A percentile compares a stretch with the other conserved stretches of the same genome.
These are phyloP conservation scores for Chalciporus chontae DNA, from an alignment of 768 basidiomycete species.

Conservation along the genomic window DNA sequence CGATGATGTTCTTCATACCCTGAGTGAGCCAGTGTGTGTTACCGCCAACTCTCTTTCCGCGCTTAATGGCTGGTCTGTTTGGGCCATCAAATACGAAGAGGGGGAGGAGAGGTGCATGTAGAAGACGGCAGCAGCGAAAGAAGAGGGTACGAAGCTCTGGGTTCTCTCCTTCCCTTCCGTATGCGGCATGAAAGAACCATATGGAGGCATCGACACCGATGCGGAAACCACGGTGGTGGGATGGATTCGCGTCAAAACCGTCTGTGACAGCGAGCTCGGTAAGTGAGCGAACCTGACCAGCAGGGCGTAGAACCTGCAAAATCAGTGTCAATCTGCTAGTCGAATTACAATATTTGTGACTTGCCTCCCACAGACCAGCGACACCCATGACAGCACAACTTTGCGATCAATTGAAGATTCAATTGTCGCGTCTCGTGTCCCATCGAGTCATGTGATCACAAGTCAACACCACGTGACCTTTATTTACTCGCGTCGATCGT, in stretches of 20 bases:
- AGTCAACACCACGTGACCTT: neutral
- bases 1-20: constrained; percentile 75
- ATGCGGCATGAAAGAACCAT: constrained; percentile 74
- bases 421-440: neutral
- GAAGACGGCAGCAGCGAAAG: constrained; percentile 79
- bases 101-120: constrained; percentile 76
- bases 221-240: constrained; percentile 67
- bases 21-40: constrained; percentile 62
- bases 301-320: constrained; percentile 62
- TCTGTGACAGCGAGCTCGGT: constrained; percentile 72
- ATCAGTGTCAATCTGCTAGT: constrained; percentile 5
- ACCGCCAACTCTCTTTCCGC: constrained; percentile 67
- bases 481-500: too few species aligned
- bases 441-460: neutral
- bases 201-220: constrained; percentile 84
- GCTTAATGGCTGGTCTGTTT: constrained; percentile 75
- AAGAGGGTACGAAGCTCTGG: constrained; percentile 81
- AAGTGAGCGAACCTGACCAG: constrained; percentile 67
- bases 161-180: constrained; percentile 79
- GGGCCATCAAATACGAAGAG: constrained; percentile 94
- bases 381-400: too few species aligned
- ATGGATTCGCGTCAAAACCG: constrained; percentile 66
- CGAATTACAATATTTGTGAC: constrained; percentile 1
- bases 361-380: constrained; percentile 50
- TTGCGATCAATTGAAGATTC: too few species aligned